Base-by-base conservation (phyloP, 495 filamentous ascomycete species). In the Hyaloscypha hepaticicola region DNA sequence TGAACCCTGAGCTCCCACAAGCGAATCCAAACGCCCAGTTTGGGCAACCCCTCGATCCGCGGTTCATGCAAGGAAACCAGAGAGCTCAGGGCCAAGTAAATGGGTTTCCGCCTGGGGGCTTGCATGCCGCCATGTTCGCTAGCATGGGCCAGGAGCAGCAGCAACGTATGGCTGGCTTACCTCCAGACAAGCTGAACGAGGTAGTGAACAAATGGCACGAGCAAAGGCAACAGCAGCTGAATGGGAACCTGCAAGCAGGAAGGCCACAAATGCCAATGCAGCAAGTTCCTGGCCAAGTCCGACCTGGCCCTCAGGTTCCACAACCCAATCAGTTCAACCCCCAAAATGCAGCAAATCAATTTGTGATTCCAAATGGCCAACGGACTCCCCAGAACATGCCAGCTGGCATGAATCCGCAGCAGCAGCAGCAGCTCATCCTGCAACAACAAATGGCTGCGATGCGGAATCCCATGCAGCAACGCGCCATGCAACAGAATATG, bases 161-260 rank as follows among this genome's bases (percentile, higher is more conserved):
- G 16, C 67, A 68, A 26, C 52, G 66, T 5, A 59, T 80, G 26
- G 65, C 65, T 33, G 38, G 5, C 12, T 48, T 80, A 19, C 74
- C 77, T 5, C 75, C 72, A 16, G 76, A 79, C 1, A 80, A 79
- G 71, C 61, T 76, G 12, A 70, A 73, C 19, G 80, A 81, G 34
- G 64, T 81, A 58, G 61, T 83, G 14, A 51, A 61, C 26, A 79
- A 72, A 63, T 82, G 76, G 77, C 50, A 75, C 29, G 61, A 70
- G 60, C 28, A 64, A 25, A 56, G 61, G 29, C 66, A 52, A 8
- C 60, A 59, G 26, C 55, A 56, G 14, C 58, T 64, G 55, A 63
- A 61, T 14, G 53, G 66, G 27, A 63, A 66, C 25, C 68, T 28
- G 6, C 69, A 72, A 53, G 65, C 67, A 29, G 45, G 71, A 26